Base-by-base conservation (phyloP, 1,284 basidiomycete genomes). In the Leucoagaricus sp. region DNA sequence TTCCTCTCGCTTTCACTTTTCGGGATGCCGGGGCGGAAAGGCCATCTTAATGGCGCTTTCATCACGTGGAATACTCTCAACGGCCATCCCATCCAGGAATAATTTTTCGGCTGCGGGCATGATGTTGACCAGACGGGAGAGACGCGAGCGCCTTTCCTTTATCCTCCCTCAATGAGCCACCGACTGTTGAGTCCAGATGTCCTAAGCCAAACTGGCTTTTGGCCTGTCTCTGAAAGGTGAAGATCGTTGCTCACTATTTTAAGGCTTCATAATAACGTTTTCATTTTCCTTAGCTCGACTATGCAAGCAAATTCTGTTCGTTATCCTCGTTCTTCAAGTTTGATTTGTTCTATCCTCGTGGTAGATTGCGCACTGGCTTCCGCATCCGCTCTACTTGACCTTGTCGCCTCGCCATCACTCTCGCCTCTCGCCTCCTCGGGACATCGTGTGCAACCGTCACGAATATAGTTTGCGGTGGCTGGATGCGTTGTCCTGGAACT, bases 401-500 rank as follows among this genome's bases (percentile, higher is more conserved):
- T n/a, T n/a, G n/a, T n/a, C n/a, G n/a, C 31, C 31, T 12, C 31
- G 31, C 31, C 31, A 33, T 33, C 31, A 33, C 7, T 33, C 7
- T 7, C 31, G 12, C 31, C 31, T 7, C 12, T n/a, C n/a, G n/a
- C n/a, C n/a, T 52, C 40, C 44, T 19, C 25, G 29, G 36, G 31
- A 9, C 25, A 12, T 33, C 26, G 13, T 3, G 29, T n/a, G 48
- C 60, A 67, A 50, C 49, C 58, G 34, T 69, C 70, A 50, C 67
- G 31, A 12, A 12, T 33, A 63, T 53, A 70, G 71, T 52, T 68
- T 63, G 67, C 60, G 69, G 59, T 56, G 58, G 54, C 53, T 67
- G 70, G 67, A 67, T 70, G 62, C 59, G 21, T 26, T 60, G 66
- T 55, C 41, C 46, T 33, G 41, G 29, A 44, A 21, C 40, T 49